Evolutionary conservation across 768 basidiomycete genomes (phyloP).

Genomic region (Xerocomus brunneocitrinus): DNA sequence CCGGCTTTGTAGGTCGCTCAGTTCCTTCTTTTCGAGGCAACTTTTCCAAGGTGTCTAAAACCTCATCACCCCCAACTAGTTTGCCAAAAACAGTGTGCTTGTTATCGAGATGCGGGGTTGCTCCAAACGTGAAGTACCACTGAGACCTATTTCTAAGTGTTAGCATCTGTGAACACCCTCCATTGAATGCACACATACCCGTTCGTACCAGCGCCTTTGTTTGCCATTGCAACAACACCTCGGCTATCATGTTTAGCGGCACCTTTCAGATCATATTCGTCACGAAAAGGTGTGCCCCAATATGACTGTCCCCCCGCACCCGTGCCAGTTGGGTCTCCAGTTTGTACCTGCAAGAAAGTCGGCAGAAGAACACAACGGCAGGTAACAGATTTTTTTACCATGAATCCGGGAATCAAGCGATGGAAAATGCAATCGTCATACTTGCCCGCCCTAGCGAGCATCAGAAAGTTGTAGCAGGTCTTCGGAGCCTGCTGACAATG

Average conservation of each 20-base stretch:
- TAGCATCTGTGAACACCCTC: not conserved
- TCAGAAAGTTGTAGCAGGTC: conserved; percentile 97
- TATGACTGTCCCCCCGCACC: conserved; percentile 88
- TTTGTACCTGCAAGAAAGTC: conserved; percentile 69
- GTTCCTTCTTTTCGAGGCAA: conserved; percentile 79
- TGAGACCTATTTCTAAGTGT: conserved; percentile 59
- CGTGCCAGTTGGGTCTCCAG: conserved; percentile 95
- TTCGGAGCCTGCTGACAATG: conserved; percentile 73
- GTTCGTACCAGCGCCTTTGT: conserved; percentile 88
- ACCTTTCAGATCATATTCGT: conserved; percentile 85
- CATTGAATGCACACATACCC: conserved; percentile 40
- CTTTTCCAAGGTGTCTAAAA: conserved; percentile 79
- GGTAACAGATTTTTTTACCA: conserved; percentile 49
- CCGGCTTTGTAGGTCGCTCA: conserved; percentile 80
- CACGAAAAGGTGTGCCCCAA: conserved; percentile 96
- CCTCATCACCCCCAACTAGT: conserved; percentile 91
- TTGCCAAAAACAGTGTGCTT: conserved; percentile 98
- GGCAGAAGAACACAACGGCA: not conserved
- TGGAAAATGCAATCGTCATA: conserved; percentile 91
- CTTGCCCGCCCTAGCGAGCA: conserved; percentile 86
- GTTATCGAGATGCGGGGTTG: conserved; percentile 80
- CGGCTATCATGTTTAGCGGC: conserved; percentile 85
- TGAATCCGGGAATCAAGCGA: conserved; percentile 89
- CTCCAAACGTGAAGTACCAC: conserved; percentile 87
- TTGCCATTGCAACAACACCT: conserved; percentile 92